Conservation (phyloP, 2,329 filamentous ascomycete species). For the Xylaria sp. region DNA sequence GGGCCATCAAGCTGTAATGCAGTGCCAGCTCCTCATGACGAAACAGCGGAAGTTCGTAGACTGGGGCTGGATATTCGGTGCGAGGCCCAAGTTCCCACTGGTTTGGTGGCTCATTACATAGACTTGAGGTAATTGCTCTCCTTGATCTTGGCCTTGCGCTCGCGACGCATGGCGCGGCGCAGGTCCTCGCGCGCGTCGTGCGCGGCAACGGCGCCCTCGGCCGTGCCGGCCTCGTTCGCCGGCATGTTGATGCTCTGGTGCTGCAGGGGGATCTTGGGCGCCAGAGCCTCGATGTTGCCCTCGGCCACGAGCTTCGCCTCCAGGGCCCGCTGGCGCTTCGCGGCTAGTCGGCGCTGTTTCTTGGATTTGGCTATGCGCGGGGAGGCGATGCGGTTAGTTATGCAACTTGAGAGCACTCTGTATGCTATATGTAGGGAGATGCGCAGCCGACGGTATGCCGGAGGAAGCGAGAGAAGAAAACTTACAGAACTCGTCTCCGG, state of each 20-base stretch:
- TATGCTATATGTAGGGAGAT: neutral
- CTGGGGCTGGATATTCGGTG: too few species aligned
- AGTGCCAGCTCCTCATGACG: too few species aligned
- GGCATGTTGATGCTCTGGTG: constrained; percentile 80
- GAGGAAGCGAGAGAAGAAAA: neutral
- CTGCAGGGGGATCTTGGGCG: constrained; percentile 74
- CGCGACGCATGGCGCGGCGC: constrained; percentile 73
- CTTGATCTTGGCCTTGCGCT: constrained; percentile 79
- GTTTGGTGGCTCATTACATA: constrained; percentile 58
- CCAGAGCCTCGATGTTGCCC: constrained; percentile 69
- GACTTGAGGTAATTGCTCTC: constrained; percentile 84
- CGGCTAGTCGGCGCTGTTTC: constrained; percentile 75
- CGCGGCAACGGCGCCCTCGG: constrained; percentile 54
- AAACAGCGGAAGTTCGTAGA: neutral
- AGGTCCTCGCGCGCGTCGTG: constrained; percentile 63
- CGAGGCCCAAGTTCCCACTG: too few species aligned
- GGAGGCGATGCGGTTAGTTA: constrained; percentile 10
- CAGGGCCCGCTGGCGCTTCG: constrained; percentile 63
- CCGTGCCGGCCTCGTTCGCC: constrained; percentile 48
- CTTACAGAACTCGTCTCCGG: constrained; percentile 81
- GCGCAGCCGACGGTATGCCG: neutral
- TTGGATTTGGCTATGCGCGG: constrained; percentile 74
- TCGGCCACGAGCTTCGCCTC: constrained; percentile 67
- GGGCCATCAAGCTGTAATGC: neutral
- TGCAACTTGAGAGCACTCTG: neutral